Percentiles rank a stretch among this genome's conserved stretches.
Conservation (phyloP, 2,329 filamentous ascomycete genomes). For the Gnomoniopsis smithogilvyi region DNA sequence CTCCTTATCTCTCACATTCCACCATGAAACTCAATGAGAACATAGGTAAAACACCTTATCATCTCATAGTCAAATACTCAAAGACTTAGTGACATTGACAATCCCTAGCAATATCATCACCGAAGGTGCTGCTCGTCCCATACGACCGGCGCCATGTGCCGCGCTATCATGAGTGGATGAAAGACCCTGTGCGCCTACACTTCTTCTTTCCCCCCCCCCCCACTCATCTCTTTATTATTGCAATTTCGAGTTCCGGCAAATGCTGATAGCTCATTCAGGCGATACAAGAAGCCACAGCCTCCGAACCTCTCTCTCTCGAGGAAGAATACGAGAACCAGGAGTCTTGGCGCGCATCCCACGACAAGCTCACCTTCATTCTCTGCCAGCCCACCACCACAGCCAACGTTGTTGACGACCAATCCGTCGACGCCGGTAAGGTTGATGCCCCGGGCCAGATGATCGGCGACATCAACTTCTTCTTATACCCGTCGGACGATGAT, state of each 20-base stretch:
- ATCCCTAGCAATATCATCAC: slow-evolving; percentile 61
- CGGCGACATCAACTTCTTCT: slow-evolving; percentile 79
- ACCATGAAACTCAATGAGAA: slow-evolving; percentile 44
- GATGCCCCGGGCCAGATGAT: slow-evolving; percentile 61
- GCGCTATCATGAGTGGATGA: slow-evolving; percentile 89
- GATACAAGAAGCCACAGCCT: slow-evolving; percentile 82
- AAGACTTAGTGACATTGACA: not conserved
- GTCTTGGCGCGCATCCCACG: slow-evolving; percentile 76
- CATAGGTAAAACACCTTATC: slow-evolving; percentile 32
- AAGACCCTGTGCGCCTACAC: slow-evolving; percentile 59
- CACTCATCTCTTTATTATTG: not conserved
- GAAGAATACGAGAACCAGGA: slow-evolving; percentile 89
- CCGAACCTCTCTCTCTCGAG: slow-evolving; percentile 73
- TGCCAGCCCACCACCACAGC: slow-evolving; percentile 48
- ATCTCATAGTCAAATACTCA: not conserved
- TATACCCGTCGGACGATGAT: slow-evolving; percentile 57
- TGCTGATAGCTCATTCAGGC: slow-evolving; percentile 40
- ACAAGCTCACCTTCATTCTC: slow-evolving; percentile 91
- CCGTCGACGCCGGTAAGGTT: slow-evolving; percentile 35
- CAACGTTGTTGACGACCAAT: not conserved
- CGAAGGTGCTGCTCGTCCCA: slow-evolving; percentile 71
- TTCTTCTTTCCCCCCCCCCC: not conserved
- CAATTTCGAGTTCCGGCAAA: not conserved
- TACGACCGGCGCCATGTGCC: slow-evolving; percentile 80
- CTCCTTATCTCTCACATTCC: not conserved